A percentile compares a stretch with the other conserved stretches of the same genome.
Evolutionary conservation across 805 yeast genomes (phyloP).

Genomic region (Wickerhamiella vanderwaltii): DNA sequence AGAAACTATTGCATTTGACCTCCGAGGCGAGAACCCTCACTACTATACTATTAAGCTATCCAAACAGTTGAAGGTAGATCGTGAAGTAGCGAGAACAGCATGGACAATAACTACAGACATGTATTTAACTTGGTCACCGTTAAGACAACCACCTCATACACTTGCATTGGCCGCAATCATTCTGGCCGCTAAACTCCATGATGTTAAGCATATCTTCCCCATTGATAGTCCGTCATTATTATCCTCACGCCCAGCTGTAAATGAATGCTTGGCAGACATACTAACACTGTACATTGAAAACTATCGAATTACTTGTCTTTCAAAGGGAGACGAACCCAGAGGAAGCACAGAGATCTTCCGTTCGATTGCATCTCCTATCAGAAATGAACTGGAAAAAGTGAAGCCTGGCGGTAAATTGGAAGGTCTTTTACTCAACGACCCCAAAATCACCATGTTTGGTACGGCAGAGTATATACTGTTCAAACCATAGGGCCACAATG

Average conservation of each 20-base stretch:
- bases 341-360: not conserved
- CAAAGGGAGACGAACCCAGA: slow-evolving; percentile 20
- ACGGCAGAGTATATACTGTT: slow-evolving; percentile 9
- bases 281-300: slow-evolving; percentile 48
- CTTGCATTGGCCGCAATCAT: slow-evolving; percentile 58
- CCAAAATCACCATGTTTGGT: not conserved
- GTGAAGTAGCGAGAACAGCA: slow-evolving; percentile 40
- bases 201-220: slow-evolving; percentile 21
- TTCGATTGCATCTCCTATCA: slow-evolving; percentile 4
- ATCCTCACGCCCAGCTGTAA: slow-evolving; percentile 24
- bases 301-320: slow-evolving; percentile 41
- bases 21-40: slow-evolving; percentile 56
- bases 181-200: slow-evolving; percentile 42
- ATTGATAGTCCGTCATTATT: slow-evolving; percentile 23
- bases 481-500: not conserved
- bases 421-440: slow-evolving; percentile 1
- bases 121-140: slow-evolving; percentile 52
- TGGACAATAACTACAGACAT: slow-evolving; percentile 74
- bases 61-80: slow-evolving; percentile 38
- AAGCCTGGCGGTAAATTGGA: not conserved
- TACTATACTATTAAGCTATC: slow-evolving; percentile 49
- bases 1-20: slow-evolving; percentile 71
- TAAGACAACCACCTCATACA: slow-evolving; percentile 64
- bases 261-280: slow-evolving; percentile 44
- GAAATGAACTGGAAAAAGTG: not conserved